Evolutionary conservation across 768 basidiomycete genomes (phyloP), one percentile per base, ranked within the genome.

Genomic region (Macrolepiota fuliginosa): DNA sequence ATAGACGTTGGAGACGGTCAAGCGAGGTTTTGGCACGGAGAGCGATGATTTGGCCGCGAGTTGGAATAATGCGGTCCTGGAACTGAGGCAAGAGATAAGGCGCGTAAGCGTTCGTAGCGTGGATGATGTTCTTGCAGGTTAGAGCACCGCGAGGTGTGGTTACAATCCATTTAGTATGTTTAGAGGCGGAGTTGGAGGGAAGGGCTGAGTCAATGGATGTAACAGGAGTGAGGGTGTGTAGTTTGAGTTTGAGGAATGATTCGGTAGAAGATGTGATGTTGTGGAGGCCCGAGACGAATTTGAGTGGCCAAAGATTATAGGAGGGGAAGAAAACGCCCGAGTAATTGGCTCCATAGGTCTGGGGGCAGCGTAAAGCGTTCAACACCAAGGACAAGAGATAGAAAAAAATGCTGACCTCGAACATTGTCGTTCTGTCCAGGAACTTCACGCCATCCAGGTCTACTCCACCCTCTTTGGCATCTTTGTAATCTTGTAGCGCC

Each of bases 101-200:
- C 11, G 87, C 83, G 63, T 96, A 95, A 0, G 78, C 95, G 67
- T 97, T 97, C 10, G 92, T 95, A 0, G 92, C 92, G 69, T 95
- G 92, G 3, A 97, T 76, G 47, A 96, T 82, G 62, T 87, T 85
- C 19, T 77, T 72, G 64, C 89, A 87, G 3, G 69, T 45, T 22
- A 94, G 70, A 1, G 68, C 64, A 1, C 94, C 93, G n/a, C 92
- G 82, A 0, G 86, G 81, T 0, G 93, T 95, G 3, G 70, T 49
- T 17, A 55, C 42, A n/a, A 19, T 49, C 60, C 60, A 61, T 15
- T 47, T 54, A 3, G n/a, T 42, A 22, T 25, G 17, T 49, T 37
- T 11, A 19, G 10, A 13, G 11, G 60, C 12, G 32, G 25, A 36
- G 24, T n/a, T 37, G 15, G 49, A 40, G n/a, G 12, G 68, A 55